A percentile compares a stretch with the other conserved stretches of the same genome.
Evolutionary conservation across 495 filamentous ascomycete species (phyloP).

Genomic region (Penicillium silybi): DNA sequence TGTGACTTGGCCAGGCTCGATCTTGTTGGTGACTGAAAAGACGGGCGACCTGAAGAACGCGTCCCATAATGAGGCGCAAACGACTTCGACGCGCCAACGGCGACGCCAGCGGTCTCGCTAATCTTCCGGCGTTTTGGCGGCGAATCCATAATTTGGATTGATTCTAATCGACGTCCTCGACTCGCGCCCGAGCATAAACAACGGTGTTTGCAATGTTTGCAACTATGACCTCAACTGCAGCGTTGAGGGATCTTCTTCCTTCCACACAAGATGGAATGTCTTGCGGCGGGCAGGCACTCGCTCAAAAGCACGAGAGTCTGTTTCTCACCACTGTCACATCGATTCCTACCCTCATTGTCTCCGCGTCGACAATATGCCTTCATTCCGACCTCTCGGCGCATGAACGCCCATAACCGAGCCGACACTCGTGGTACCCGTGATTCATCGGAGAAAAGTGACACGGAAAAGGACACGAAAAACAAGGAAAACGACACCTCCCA

Average conservation of each 20-base stretch:
- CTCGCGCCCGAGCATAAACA: slow-evolving; percentile 23
- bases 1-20: slow-evolving; percentile 61
- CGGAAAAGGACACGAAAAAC: not conserved
- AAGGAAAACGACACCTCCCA: slow-evolving; percentile 23
- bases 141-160: slow-evolving; percentile 30
- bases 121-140: slow-evolving; percentile 63
- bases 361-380: slow-evolving; percentile 18
- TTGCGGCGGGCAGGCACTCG: slow-evolving; percentile 17
- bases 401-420: slow-evolving; percentile 14
- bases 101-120: slow-evolving; percentile 40
- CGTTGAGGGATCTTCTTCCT: slow-evolving; percentile 7
- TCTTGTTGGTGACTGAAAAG: slow-evolving; percentile 63
- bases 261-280: slow-evolving; percentile 31
- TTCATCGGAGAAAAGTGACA: not conserved
- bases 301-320: slow-evolving; percentile 7
- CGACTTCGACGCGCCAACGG: slow-evolving; percentile 27
- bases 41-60: slow-evolving; percentile 40
- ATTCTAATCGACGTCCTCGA: not conserved
- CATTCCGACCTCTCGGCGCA: slow-evolving; percentile 20
- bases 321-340: not conserved
- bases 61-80: slow-evolving; percentile 22
- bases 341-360: not conserved
- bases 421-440: slow-evolving; percentile 8
- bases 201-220: slow-evolving; percentile 44
- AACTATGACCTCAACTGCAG: slow-evolving; percentile 33